These are phyloP conservation scores for Colletotrichum tropicale DNA, from an alignment of 2,329 filamentous ascomycete species.

Conservation along the genomic window DNA sequence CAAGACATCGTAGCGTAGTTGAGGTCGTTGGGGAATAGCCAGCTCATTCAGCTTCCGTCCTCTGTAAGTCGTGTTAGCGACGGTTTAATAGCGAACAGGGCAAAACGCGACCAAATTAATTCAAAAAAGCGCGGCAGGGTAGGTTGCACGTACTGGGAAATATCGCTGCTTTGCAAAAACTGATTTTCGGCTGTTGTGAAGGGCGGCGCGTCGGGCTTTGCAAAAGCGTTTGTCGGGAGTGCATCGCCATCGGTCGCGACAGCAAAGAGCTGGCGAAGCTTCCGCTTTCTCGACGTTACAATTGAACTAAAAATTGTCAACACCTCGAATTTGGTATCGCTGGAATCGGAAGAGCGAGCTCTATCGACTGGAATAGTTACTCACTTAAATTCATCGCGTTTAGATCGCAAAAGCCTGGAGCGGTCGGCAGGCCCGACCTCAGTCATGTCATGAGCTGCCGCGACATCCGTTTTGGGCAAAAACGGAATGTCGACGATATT, in stretches of 20 bases:
- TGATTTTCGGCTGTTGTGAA: slow-evolving; percentile 56
- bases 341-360: slow-evolving; percentile 54
- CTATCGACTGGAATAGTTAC: slow-evolving; percentile 46
- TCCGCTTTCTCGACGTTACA: slow-evolving; percentile 86
- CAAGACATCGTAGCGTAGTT: slow-evolving; percentile 47
- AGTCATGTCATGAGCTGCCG: slow-evolving; percentile 72
- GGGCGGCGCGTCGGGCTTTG: slow-evolving; percentile 60
- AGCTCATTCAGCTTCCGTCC: slow-evolving; percentile 55
- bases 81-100: background rate
- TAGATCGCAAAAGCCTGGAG: slow-evolving; percentile 69
- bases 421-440: slow-evolving; percentile 71
- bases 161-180: slow-evolving; percentile 62
- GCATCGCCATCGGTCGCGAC: slow-evolving; percentile 74
- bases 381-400: slow-evolving; percentile 67
- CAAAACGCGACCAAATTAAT: slow-evolving; percentile 24
- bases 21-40: slow-evolving; percentile 55
- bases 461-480: slow-evolving; percentile 72
- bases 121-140: slow-evolving; percentile 6
- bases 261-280: slow-evolving; percentile 84
- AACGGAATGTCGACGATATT: slow-evolving; percentile 53
- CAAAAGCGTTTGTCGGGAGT: slow-evolving; percentile 63
- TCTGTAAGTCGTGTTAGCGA: slow-evolving; percentile 33
- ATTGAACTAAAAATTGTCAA: slow-evolving; percentile 64
- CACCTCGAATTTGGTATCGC: slow-evolving; percentile 47
- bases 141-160: slow-evolving; percentile 59